Conservation (phyloP, 2,329 filamentous ascomycete genomes). For the Decorospora gaudefroyi region DNA sequence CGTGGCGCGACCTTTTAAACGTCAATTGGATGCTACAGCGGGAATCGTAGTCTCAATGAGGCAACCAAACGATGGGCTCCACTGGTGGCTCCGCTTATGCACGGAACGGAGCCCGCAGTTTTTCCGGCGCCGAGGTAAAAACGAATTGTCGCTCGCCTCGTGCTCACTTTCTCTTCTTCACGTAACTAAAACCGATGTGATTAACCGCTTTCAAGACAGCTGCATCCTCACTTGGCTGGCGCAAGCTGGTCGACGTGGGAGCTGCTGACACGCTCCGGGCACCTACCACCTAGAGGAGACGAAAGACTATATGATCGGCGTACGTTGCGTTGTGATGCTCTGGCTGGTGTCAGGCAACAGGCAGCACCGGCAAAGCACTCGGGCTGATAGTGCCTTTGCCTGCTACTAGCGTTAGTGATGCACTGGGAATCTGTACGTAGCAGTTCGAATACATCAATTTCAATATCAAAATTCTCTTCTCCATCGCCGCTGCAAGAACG, state of each 20-base stretch:
- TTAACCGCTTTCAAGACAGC: slow-evolving; percentile 66
- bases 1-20: slow-evolving; percentile 26
- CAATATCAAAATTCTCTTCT: too few species aligned
- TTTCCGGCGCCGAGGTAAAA: slow-evolving; percentile 28
- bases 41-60: slow-evolving; percentile 31
- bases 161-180: slow-evolving; percentile 54
- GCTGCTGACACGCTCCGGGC: slow-evolving; percentile 56
- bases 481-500: too few species aligned
- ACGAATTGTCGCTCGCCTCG: slow-evolving; percentile 24
- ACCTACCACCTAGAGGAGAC: slow-evolving; percentile 54
- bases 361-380: neutral
- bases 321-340: slow-evolving; percentile 37
- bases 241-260: slow-evolving; percentile 55
- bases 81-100: slow-evolving; percentile 17
- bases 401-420: neutral
- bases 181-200: slow-evolving; percentile 80
- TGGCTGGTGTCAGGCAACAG: neutral
- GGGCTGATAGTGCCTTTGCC: neutral
- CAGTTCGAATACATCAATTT: slow-evolving; percentile 12
- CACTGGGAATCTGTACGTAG: slow-evolving; percentile 18
- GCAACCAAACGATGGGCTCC: slow-evolving; percentile 29
- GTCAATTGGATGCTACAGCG: slow-evolving; percentile 21
- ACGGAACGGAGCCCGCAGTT: slow-evolving; percentile 20
- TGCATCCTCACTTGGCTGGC: slow-evolving; percentile 58
- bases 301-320: slow-evolving; percentile 54